A percentile compares a stretch with the other conserved stretches of the same genome.
Conservation (phyloP, 306 rosid genomes). For the Phaseolus lunatus region DNA sequence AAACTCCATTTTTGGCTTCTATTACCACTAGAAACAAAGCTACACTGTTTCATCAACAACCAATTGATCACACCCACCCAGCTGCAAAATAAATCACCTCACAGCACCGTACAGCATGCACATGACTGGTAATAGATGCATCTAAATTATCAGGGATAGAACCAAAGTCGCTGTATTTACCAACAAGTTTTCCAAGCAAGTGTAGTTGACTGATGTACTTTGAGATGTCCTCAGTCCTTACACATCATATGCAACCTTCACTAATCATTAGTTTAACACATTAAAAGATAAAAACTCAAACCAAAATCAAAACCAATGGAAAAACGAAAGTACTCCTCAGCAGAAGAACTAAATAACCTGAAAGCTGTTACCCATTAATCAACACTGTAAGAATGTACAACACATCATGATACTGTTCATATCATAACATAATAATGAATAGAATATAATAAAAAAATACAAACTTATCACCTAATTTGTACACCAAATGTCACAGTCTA, state of each 20-base stretch:
- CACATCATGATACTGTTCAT: slow-evolving; percentile 32
- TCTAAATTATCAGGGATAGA: background rate
- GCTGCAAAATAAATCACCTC: background rate
- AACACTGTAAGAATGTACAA: slow-evolving; percentile 47
- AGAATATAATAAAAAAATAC: slow-evolving; percentile 29
- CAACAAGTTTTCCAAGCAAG: background rate
- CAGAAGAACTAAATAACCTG: background rate
- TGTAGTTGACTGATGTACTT: background rate
- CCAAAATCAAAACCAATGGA: background rate
- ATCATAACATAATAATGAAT: slow-evolving; percentile 41
- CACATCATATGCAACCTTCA: background rate
- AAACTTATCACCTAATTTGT: slow-evolving; percentile 43
- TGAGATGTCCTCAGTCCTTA: slow-evolving; percentile 7
- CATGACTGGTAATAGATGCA: background rate
- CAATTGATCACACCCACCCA: background rate
- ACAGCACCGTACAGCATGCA: background rate
- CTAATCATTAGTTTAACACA: slow-evolving; percentile 5
- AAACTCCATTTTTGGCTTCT: background rate
- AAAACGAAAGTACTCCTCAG: background rate
- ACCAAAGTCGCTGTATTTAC: background rate
- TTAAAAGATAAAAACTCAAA: background rate
- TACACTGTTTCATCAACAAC: background rate
- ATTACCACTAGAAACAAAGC: background rate
- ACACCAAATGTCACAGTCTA: slow-evolving; percentile 26
- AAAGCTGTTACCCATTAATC: background rate